A percentile compares a stretch with the other conserved stretches of the same genome.
These are phyloP conservation scores for Beauveria varroae DNA, from an alignment of 2,329 filamentous ascomycete genomes.

Conservation along the genomic window DNA sequence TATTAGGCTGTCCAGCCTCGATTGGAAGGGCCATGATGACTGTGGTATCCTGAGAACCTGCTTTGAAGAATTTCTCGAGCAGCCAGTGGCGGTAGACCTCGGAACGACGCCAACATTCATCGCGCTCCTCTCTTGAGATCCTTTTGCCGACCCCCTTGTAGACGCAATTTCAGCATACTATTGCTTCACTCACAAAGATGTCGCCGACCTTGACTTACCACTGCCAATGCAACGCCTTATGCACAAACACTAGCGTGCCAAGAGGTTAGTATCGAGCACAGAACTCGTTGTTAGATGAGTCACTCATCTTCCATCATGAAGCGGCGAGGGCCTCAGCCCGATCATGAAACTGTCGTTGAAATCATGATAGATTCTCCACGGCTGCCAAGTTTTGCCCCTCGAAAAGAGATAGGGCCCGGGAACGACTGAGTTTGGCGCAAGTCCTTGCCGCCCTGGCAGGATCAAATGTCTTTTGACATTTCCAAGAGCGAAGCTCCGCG, in stretches of 20 bases:
- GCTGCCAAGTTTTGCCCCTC: constrained; percentile 4
- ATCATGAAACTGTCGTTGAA: constrained; percentile 5
- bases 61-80: too few species aligned
- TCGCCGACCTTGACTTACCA: too few species aligned
- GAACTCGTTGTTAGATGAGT: not conserved
- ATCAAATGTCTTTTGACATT: not conserved
- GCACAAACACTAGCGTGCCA: not conserved
- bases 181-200: too few species aligned
- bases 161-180: too few species aligned
- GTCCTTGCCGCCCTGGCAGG: not conserved
- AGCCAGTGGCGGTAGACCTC: too few species aligned
- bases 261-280: not conserved
- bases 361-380: constrained; percentile 11
- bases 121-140: too few species aligned
- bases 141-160: too few species aligned
- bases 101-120: too few species aligned
- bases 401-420: constrained; percentile 8
- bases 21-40: not conserved
- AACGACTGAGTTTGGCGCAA: not conserved
- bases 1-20: not conserved
- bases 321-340: not conserved
- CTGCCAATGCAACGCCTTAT: too few species aligned
- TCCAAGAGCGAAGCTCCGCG: not conserved
- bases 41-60: too few species aligned
- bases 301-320: not conserved